Base-by-base conservation (phyloP, 352 stramenopile genomes). In the Phytophthora ohioensis region DNA sequence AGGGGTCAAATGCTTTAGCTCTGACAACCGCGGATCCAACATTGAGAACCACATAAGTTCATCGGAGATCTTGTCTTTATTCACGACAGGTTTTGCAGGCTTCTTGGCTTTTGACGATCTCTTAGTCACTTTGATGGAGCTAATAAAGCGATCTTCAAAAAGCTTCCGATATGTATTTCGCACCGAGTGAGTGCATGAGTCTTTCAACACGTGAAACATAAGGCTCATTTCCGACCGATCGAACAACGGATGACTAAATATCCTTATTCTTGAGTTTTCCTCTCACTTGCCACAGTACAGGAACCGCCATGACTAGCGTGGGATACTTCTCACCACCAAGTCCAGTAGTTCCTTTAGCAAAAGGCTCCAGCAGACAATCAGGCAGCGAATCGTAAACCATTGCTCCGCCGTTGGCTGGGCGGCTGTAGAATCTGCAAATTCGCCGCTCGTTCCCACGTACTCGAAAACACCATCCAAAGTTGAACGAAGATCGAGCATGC, bases 321-420 rank as follows among this genome's bases (percentile, higher is more conserved):
- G 43, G 56, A 46, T 53, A 63, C 11, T 36, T 21, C 30, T 46
- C 30, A 5, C 13, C 53, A 6, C 34, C 41, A 8, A 49, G 41
- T 5, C 38, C 53, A 31, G 15, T 41, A 6, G 53, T 49, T 2
- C 38, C 17, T 38, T 11, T 46, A 30, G 36, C 53, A 51, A 60
- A 51, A 21, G 53, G 53, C 21, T 21, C 21, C 21, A 21, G 21
- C 21, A 53, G 0, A 35, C 12, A 5, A 63, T n/a, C 5, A 63
- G n/a, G 6, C 42, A 63, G 1, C 12, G 30, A 43, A 63, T 46
- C 9, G 32, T 52, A 5, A 52, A 36, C 56, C 56, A 63, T 5
- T 63, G 56, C 12, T 63, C 56, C 0, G 56, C 41, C 4, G 53
- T 49, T 32, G 53, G 53, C 6, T 60, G 53, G 5, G 21, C 21